phyloP scores from a whole-genome alignment of 352 stramenopile species.

The Phytophthora crassamura region DNA sequence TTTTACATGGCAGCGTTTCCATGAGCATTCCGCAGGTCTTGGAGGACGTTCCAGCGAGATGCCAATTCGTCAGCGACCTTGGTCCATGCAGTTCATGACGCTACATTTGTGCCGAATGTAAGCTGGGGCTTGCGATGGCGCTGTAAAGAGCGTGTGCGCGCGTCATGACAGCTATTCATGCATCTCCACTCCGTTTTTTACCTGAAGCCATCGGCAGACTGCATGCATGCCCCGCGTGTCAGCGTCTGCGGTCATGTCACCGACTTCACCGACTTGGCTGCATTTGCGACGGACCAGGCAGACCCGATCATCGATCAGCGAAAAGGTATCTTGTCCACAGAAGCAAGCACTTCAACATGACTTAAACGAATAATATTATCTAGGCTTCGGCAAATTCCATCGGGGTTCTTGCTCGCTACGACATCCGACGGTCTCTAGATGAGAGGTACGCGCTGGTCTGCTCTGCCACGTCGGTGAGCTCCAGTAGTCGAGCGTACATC shows the following conservation, averaged over 20 bases:
- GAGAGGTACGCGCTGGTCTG: constrained; percentile 44
- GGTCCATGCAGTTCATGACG: neutral
- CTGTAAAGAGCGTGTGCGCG: too few relatives aligned
- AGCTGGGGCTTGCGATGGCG: neutral
- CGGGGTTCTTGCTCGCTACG: constrained; percentile 1
- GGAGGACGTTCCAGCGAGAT: neutral
- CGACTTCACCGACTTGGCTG: constrained; percentile 6
- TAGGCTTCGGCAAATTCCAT: neutral
- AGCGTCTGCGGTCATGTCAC: neutral
- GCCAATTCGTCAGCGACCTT: neutral
- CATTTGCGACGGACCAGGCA: constrained; percentile 8
- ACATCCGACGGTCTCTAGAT: constrained; percentile 26
- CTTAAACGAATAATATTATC: constrained; percentile 20
- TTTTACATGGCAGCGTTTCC: too few relatives aligned
- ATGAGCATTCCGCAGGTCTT: neutral
- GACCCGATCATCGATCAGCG: neutral
- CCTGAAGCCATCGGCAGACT: neutral
- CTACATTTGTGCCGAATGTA: neutral
- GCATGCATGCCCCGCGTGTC: neutral
- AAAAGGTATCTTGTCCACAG: too few relatives aligned
- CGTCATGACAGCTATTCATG: neutral
- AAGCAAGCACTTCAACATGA: neutral
- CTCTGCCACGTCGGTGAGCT: constrained; percentile 58
- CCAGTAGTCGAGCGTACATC: constrained; percentile 45
- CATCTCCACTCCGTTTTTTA: neutral